These are phyloP conservation scores for Metschnikowia colocasiae DNA, from an alignment of 805 yeast genomes.

Conservation along the genomic window DNA sequence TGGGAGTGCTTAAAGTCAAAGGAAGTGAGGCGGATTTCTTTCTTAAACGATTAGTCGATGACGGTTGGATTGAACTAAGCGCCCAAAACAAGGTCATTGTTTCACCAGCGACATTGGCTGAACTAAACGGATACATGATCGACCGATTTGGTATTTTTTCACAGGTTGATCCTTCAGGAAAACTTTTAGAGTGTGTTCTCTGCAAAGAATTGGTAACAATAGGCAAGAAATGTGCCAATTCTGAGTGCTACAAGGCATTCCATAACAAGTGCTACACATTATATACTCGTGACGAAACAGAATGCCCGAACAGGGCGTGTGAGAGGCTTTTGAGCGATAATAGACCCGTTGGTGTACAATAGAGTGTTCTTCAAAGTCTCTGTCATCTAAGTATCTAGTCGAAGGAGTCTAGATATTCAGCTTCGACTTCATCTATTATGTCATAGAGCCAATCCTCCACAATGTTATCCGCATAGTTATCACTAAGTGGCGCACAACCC, in stretches of 20 bases:
- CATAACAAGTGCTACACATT: slow-evolving; percentile 48
- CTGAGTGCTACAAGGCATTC: slow-evolving; percentile 37
- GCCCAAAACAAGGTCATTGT: slow-evolving; percentile 29
- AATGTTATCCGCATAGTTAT: slow-evolving; percentile 62
- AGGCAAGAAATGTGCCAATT: slow-evolving; percentile 33
- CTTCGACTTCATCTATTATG: slow-evolving; percentile 77
- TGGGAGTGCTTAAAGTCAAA: slow-evolving; percentile 25
- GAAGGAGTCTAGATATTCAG: slow-evolving; percentile 47
- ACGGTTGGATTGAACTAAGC: slow-evolving; percentile 51
- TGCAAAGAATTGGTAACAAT: slow-evolving; percentile 53
- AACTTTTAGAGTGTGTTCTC: slow-evolving; percentile 43
- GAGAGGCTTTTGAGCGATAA: slow-evolving; percentile 3
- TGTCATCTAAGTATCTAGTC: slow-evolving; percentile 20
- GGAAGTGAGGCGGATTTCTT: slow-evolving; percentile 38
- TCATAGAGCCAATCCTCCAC: slow-evolving; percentile 85
- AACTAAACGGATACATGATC: slow-evolving; percentile 42
- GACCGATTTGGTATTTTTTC: slow-evolving; percentile 38
- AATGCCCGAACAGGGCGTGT: slow-evolving; percentile 12
- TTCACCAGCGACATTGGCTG: slow-evolving; percentile 45
- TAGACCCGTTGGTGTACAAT: slow-evolving; percentile 7
- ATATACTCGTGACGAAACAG: slow-evolving; percentile 31
- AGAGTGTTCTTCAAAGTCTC: neutral
- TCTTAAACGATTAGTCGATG: slow-evolving; percentile 39
- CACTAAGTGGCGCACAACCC: slow-evolving; percentile 49
- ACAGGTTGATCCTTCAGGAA: slow-evolving; percentile 26